phyloP scores from a whole-genome alignment of 176 grass and related monocot species.

The Calamus simplicifolius region DNA sequence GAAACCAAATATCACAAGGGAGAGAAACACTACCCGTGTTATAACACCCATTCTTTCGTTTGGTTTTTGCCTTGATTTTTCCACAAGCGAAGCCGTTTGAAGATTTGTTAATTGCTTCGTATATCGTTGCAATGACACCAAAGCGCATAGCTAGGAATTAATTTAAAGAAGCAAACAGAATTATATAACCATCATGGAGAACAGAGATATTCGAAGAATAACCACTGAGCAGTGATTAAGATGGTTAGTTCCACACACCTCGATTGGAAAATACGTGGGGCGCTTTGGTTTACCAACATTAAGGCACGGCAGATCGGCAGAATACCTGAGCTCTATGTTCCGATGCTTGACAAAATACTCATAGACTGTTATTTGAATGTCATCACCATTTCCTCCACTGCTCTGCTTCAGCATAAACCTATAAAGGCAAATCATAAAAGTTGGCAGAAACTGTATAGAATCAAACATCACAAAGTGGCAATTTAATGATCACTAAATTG shows the following conservation, averaged over 20 bases:
- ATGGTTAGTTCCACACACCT: slow-evolving; percentile 27
- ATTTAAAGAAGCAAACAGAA: slow-evolving; percentile 19
- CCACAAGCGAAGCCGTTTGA: slow-evolving; percentile 63
- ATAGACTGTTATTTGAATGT: slow-evolving; percentile 32
- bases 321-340: slow-evolving; percentile 45
- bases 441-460: too few species aligned
- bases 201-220: too few species aligned
- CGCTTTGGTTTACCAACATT: slow-evolving; percentile 92
- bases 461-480: too few species aligned
- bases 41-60: slow-evolving; percentile 64
- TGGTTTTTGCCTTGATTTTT: slow-evolving; percentile 92
- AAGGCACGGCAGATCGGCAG: slow-evolving; percentile 66
- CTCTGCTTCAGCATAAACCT: slow-evolving; percentile 60
- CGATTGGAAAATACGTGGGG: slow-evolving; percentile 58
- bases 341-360: slow-evolving; percentile 63
- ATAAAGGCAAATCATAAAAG: slow-evolving; percentile 4
- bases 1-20: too few species aligned
- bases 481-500: too few species aligned
- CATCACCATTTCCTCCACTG: slow-evolving; percentile 29
- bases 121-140: slow-evolving; percentile 70
- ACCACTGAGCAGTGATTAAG: too few species aligned
- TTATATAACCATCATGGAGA: not conserved
- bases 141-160: slow-evolving; percentile 43
- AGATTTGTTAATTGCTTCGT: slow-evolving; percentile 61
- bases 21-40: slow-evolving; percentile 22